Base-by-base conservation (phyloP, 2,329 filamentous ascomycete genomes). In the Cladosporium sp. region DNA sequence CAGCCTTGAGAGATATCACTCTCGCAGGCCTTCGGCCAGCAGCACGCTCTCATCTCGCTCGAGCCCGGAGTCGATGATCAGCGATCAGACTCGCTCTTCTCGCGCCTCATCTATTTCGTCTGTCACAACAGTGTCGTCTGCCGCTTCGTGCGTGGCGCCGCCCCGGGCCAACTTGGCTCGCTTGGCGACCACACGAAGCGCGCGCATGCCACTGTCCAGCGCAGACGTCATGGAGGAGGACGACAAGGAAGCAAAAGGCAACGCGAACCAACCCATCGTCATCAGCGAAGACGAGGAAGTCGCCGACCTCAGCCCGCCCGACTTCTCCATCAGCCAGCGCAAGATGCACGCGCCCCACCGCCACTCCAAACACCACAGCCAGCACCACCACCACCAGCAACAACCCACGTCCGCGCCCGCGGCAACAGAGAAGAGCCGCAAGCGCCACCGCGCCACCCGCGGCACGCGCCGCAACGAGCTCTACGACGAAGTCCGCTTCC, bases 61-160 rank as follows among this genome's bases (percentile, higher is more conserved):
- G 8, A 80, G 76, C 41, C 81, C 82, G n/a, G 81, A 83, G 58
- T 84, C 81, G 33, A 81, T 83, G 76, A 68, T 83, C 34, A 83
- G 80, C 28, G 81, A 84, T 64, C 74, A 74, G 34, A 75, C 75
- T 11, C 70, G 80, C 55, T 79, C 78, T 53, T 79, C 76, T 37
- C 74, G 76, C 57, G 74, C 77, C 32, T 78, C 77, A 9, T 79
- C 77, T 50, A 80, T 78, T 58, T 78, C 75, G 49, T 78, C 76
- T 44, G 68, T 77, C 59, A 76, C 75, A 44, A 77, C 75, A 57
- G 66, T 65, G 55, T 68, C 70, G 56, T 63, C 66, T 16, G 62
- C 56, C 50, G 59, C 63, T 68, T 58, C 72, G 70, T 59, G 70
- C 67, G 66, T 80, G 77, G 69, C 77, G 79, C 66, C 81, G 42